These are phyloP conservation scores for Coemansia sp. DNA, from an alignment of 192 early-diverging fungal species.

Conservation along the genomic window DNA sequence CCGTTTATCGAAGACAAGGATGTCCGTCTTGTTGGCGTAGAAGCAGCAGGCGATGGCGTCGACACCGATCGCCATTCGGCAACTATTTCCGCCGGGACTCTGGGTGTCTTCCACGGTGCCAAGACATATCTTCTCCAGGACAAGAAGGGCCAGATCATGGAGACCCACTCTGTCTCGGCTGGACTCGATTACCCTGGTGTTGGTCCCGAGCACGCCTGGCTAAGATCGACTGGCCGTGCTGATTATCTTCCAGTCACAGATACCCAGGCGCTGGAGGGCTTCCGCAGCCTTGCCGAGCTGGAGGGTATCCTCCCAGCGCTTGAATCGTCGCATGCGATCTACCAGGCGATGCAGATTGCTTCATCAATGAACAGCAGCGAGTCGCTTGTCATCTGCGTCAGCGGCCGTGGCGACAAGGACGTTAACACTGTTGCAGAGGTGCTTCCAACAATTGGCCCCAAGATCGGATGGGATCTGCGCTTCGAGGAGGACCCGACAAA, in stretches of 20 bases:
- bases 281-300: slow-evolving; percentile 66
- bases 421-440: slow-evolving; percentile 89
- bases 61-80: slow-evolving; percentile 89
- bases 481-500: slow-evolving; percentile 55
- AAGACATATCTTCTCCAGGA: slow-evolving; percentile 94
- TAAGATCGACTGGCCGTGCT: slow-evolving; percentile 84
- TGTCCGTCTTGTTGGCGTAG: slow-evolving; percentile 90
- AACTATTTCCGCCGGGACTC: slow-evolving; percentile 77
- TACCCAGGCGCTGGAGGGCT: slow-evolving; percentile 82
- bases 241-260: slow-evolving; percentile 82
- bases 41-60: slow-evolving; percentile 92
- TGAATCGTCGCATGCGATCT: slow-evolving; percentile 93
- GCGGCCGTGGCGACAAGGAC: slow-evolving; percentile 97
- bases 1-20: slow-evolving; percentile 83
- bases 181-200: slow-evolving; percentile 99
- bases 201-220: slow-evolving; percentile 93
- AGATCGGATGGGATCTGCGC: slow-evolving; percentile 86
- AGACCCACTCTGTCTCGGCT: slow-evolving; percentile 92
- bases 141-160: slow-evolving; percentile 92
- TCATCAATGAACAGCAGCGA: slow-evolving; percentile 69
- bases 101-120: slow-evolving; percentile 97
- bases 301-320: slow-evolving; percentile 96
- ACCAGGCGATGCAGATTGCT: slow-evolving; percentile 76
- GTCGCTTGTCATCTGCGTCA: slow-evolving; percentile 87
- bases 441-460: slow-evolving; percentile 84